These are phyloP conservation scores for Neobulgaria alba DNA, from an alignment of 2,329 filamentous ascomycete genomes.

Conservation along the genomic window DNA sequence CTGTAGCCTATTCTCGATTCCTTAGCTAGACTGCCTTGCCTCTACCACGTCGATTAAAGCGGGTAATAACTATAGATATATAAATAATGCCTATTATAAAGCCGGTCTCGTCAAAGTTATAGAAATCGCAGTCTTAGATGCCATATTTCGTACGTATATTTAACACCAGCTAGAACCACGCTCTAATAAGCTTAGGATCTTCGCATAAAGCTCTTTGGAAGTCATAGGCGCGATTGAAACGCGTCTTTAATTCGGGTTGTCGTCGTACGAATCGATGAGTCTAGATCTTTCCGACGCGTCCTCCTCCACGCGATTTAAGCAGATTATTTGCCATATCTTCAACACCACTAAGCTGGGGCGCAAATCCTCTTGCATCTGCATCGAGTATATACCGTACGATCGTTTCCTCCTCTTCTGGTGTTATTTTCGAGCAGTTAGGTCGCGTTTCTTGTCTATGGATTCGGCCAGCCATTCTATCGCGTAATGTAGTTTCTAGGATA, in stretches of 20 bases:
- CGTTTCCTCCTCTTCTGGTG: slow-evolving; percentile 11
- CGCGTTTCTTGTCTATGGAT: slow-evolving; percentile 6
- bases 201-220: too few relatives aligned
- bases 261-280: too few relatives aligned
- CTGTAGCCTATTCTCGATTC: too few relatives aligned
- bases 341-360: slow-evolving; percentile 9
- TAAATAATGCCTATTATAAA: slow-evolving; percentile 14
- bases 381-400: slow-evolving; percentile 14
- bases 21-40: slow-evolving; percentile 15
- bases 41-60: slow-evolving; percentile 10
- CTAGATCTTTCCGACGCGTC: slow-evolving; percentile 8
- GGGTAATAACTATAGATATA: slow-evolving; percentile 13
- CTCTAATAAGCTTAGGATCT: too few relatives aligned
- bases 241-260: too few relatives aligned
- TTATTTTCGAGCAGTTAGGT: slow-evolving; percentile 4
- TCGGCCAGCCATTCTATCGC: too few relatives aligned
- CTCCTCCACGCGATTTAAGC: slow-evolving; percentile 1
- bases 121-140: too few relatives aligned
- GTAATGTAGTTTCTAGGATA: slow-evolving; percentile 9
- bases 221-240: too few relatives aligned
- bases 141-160: slow-evolving; percentile 14
- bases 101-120: too few relatives aligned
- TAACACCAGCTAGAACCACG: slow-evolving; percentile 12
- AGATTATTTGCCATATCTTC: slow-evolving; percentile 16
- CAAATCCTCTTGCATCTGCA: slow-evolving; percentile 15